Conservation (phyloP, 2,329 filamentous ascomycete genomes). For the Decorospora gaudefroyi region DNA sequence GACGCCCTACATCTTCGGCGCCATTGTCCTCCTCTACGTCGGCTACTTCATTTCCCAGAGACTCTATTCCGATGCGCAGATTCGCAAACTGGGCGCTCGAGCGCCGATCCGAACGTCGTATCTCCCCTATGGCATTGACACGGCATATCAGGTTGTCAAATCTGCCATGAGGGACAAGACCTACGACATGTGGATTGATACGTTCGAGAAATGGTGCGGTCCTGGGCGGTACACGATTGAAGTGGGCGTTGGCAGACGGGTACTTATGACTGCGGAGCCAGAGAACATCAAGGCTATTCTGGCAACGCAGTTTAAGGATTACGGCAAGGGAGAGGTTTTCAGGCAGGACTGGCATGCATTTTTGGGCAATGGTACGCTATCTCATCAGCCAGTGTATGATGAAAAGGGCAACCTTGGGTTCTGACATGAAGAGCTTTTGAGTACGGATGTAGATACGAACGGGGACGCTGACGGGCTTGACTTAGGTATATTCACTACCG, state of each 20-base stretch:
- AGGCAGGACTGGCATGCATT: constrained; percentile 76
- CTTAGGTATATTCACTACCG: constrained; percentile 67
- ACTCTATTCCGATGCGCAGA: constrained; percentile 43
- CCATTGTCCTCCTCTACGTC: constrained; percentile 25
- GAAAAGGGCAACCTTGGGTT: no score
- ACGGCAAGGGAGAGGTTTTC: constrained; percentile 78
- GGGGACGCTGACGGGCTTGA: constrained; percentile 3
- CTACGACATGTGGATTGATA: constrained; percentile 63
- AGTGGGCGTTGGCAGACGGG: constrained; percentile 60
- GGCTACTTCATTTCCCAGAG: constrained; percentile 22
- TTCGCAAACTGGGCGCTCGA: constrained; percentile 51
- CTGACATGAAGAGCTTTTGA: constrained; percentile 50
- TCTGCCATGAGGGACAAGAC: constrained; percentile 60
- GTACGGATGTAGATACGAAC: not conserved
- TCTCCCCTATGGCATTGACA: constrained; percentile 62
- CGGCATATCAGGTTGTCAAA: constrained; percentile 62
- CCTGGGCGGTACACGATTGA: constrained; percentile 63
- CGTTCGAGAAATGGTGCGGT: constrained; percentile 52
- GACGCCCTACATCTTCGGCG: constrained; percentile 29
- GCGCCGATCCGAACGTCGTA: constrained; percentile 51
- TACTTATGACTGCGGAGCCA: constrained; percentile 77
- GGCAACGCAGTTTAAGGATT: constrained; percentile 84
- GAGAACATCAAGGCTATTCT: constrained; percentile 91
- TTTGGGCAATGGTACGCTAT: constrained; percentile 70
- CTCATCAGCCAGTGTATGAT: no score